Conservation (phyloP, 768 basidiomycete species). For the Mycena polygramma region DNA sequence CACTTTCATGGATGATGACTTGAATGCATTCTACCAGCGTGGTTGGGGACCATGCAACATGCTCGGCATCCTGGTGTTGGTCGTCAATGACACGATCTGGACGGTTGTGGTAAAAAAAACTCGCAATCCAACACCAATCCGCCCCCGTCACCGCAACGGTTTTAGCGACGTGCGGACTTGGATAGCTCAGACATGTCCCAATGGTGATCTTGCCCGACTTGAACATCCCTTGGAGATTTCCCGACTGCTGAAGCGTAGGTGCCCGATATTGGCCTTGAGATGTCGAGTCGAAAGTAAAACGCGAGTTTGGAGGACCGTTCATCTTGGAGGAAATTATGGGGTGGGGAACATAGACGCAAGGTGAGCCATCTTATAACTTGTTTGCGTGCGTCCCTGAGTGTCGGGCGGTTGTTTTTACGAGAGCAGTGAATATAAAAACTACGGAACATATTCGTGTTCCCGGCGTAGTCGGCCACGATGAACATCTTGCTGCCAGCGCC, state of each 20-base stretch:
- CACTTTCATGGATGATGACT: constrained; percentile 32
- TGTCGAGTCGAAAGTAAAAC: constrained; percentile 24
- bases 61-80: constrained; percentile 24
- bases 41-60: constrained; percentile 23
- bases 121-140: constrained; percentile 36
- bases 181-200: constrained; percentile 17
- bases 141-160: constrained; percentile 24
- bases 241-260: constrained; percentile 26
- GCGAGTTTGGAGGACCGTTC: no score
- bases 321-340: no score
- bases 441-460: no score
- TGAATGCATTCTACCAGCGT: constrained; percentile 31
- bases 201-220: constrained; percentile 26
- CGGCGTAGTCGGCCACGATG: no score
- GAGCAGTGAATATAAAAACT: no score
- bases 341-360: no score
- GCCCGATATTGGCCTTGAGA: constrained; percentile 12
- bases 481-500: no score
- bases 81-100: neutral
- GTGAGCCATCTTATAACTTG: no score
- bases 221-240: constrained; percentile 22
- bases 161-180: constrained; percentile 32
- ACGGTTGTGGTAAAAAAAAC: neutral
- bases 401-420: no score
- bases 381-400: no score